A percentile compares a stretch with the other conserved stretches of the same genome.
Conservation (phyloP, 2,329 filamentous ascomycete genomes). For the Cryphonectria radicalis region DNA sequence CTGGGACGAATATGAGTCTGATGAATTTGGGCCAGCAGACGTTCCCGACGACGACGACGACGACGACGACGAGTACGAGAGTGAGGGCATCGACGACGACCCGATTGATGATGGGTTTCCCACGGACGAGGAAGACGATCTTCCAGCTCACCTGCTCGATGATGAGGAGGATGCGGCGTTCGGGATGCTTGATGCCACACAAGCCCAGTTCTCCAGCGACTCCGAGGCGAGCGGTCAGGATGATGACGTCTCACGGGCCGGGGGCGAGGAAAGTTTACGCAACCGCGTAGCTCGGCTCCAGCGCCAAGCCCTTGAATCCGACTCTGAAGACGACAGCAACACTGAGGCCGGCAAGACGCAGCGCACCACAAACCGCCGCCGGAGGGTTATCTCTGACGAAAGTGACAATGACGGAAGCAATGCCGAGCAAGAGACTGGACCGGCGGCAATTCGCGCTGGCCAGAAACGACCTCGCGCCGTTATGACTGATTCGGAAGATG, state of each 20-base stretch:
- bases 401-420: constrained; percentile 4
- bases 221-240: constrained; percentile 8
- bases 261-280: neutral
- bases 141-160: constrained; percentile 28
- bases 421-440: neutral
- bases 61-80: constrained; percentile 43
- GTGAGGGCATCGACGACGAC: constrained; percentile 45
- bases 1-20: constrained; percentile 22
- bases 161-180: constrained; percentile 16
- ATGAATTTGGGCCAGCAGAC: constrained; percentile 28
- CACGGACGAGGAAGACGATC: constrained; percentile 31
- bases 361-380: neutral
- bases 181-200: too few relatives aligned
- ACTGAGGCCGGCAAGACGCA: constrained; percentile 6
- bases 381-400: neutral
- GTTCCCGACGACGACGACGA: constrained; percentile 29
- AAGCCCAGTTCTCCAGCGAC: neutral
- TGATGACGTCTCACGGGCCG: neutral
- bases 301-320: constrained; percentile 12
- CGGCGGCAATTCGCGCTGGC: neutral
- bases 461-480: neutral
- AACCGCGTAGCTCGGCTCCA: constrained; percentile 2
- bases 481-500: constrained; percentile 19
- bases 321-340: constrained; percentile 14
- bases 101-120: constrained; percentile 36